phyloP scores from a whole-genome alignment of 108 stramenopile genomes.

The Skeletonema tropicum region DNA sequence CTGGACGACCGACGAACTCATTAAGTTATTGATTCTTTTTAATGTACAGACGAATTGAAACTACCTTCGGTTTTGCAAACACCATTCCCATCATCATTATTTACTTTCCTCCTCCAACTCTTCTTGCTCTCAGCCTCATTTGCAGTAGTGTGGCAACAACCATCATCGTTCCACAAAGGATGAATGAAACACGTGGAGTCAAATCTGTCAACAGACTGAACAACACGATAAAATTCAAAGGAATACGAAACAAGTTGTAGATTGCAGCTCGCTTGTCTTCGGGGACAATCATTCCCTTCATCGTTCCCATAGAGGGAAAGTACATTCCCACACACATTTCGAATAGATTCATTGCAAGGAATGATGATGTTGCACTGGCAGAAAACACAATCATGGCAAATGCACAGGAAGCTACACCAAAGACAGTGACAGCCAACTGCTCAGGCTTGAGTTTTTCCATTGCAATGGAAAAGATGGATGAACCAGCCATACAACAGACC shows the following conservation, averaged over 20 bases:
- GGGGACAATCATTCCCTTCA: constrained; percentile 94
- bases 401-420: constrained; percentile 65
- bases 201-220: constrained; percentile 85
- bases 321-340: constrained; percentile 97
- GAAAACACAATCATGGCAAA: constrained; percentile 68
- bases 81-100: neutral
- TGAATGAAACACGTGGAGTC: constrained; percentile 65
- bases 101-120: constrained; percentile 16
- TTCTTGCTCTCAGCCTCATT: constrained; percentile 39
- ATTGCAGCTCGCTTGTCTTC: constrained; percentile 93
- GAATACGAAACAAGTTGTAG: constrained; percentile 94
- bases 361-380: constrained; percentile 62
- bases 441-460: constrained; percentile 73
- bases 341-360: constrained; percentile 91
- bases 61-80: neutral
- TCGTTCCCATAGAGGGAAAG: constrained; percentile 94
- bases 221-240: constrained; percentile 95
- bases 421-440: constrained; percentile 62
- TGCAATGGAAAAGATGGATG: constrained; percentile 81
- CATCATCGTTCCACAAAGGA: constrained; percentile 71
- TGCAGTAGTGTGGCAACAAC: constrained; percentile 66
- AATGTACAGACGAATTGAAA: neutral
- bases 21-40: neutral
- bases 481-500: constrained; percentile 94
- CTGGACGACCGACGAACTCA: too few species aligned